Evolutionary conservation across 2,329 filamentous ascomycete species (phyloP).

Genomic region (Penicillium aurantiogriseum): DNA sequence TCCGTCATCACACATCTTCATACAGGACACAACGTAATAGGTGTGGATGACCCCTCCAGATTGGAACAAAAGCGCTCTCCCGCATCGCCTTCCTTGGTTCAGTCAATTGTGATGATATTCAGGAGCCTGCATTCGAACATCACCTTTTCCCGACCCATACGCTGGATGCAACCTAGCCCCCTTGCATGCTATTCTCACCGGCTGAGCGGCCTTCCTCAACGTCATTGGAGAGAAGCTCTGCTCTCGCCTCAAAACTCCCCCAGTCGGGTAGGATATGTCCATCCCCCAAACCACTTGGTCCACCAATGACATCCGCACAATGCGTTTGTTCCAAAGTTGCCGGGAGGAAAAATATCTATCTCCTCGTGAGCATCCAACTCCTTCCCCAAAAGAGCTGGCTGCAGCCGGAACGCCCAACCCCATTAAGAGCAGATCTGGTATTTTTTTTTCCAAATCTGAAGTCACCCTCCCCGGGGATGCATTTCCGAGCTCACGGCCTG

Average conservation of each 20-base stretch:
- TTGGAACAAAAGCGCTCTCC: background rate
- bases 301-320: background rate
- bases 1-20: conserved; percentile 16
- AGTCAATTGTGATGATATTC: conserved; percentile 5
- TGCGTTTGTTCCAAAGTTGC: background rate
- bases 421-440: background rate
- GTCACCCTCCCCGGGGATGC: background rate
- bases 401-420: background rate
- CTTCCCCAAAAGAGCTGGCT: background rate
- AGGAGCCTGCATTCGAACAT: conserved; percentile 8
- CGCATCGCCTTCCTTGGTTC: background rate
- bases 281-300: background rate
- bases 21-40: background rate
- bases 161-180: conserved; percentile 11
- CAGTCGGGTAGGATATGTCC: background rate
- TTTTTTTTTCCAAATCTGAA: background rate
- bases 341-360: background rate
- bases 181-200: conserved; percentile 21
- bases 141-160: conserved; percentile 15
- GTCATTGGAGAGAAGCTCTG: conserved; percentile 12
- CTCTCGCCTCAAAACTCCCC: conserved; percentile 1
- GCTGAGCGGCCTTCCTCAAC: background rate
- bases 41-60: background rate
- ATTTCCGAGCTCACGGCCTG: background rate
- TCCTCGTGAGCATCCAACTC: conserved; percentile 1